Evolutionary conservation across 306 rosid species (phyloP).

Genomic region (Vachellia pachyceras): DNA sequence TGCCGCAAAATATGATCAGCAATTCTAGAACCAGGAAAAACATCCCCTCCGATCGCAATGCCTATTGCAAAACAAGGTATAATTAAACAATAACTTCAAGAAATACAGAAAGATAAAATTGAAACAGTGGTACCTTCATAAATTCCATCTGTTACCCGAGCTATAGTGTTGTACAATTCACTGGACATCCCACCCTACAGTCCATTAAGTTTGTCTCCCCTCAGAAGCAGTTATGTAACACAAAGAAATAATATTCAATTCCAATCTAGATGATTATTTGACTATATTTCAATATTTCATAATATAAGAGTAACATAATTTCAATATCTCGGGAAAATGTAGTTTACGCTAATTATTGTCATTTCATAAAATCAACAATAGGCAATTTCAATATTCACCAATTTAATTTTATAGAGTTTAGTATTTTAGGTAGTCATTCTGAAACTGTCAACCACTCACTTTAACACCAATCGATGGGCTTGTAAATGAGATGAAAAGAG

Average conservation of each 20-base stretch:
- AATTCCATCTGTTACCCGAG: slow-evolving; percentile 96
- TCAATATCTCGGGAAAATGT: neutral
- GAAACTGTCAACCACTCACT: too few species aligned
- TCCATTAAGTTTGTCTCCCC: slow-evolving; percentile 38
- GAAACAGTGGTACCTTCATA: slow-evolving; percentile 75
- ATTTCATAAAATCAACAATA: slow-evolving; percentile 19
- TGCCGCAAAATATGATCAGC: slow-evolving; percentile 98
- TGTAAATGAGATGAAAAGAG: too few species aligned
- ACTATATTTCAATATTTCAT: neutral
- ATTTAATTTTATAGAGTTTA: neutral
- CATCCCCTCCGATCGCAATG: slow-evolving; percentile 99
- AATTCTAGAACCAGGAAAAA: slow-evolving; percentile 98
- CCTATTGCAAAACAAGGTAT: slow-evolving; percentile 58
- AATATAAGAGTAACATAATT: neutral
- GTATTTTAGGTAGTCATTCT: too few species aligned
- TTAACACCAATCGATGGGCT: too few species aligned
- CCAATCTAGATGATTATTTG: neutral
- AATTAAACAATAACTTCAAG: slow-evolving; percentile 31
- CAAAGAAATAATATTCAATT: slow-evolving; percentile 27
- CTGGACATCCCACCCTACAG: slow-evolving; percentile 99
- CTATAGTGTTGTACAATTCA: slow-evolving; percentile 87
- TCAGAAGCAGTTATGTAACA: slow-evolving; percentile 33
- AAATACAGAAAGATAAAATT: slow-evolving; percentile 28
- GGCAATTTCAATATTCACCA: slow-evolving; percentile 22
- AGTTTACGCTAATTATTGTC: slow-evolving; percentile 7